These are phyloP conservation scores for Ploettnerulaceae sp. DNA, from an alignment of 2,329 filamentous ascomycete genomes.

Conservation along the genomic window DNA sequence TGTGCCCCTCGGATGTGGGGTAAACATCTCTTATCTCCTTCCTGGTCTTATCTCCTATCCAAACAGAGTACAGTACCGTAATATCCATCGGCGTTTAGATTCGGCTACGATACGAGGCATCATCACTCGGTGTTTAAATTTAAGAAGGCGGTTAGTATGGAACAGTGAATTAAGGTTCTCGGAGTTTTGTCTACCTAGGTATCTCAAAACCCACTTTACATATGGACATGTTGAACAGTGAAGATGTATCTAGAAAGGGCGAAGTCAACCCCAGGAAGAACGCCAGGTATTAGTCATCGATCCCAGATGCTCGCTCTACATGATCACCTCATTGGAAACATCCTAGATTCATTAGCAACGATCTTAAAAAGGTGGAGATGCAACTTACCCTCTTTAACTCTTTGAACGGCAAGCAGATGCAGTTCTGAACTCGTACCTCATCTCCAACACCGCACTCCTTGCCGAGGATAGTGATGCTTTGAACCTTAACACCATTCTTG, in stretches of 20 bases:
- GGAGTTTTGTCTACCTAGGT: conserved; percentile 2
- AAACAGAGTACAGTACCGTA: too few relatives aligned
- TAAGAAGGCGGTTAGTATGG: too few relatives aligned
- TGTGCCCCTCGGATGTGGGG: too few relatives aligned
- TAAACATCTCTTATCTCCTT: too few relatives aligned
- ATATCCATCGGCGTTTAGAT: too few relatives aligned
- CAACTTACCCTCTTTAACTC: conserved; percentile 85
- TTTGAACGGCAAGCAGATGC: conserved; percentile 95
- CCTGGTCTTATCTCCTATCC: too few relatives aligned
- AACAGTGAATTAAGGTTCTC: neutral
- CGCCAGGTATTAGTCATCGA: conserved; percentile 3
- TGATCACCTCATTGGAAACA: conserved; percentile 83
- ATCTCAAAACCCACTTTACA: conserved; percentile 3
- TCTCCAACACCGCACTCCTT: conserved; percentile 94
- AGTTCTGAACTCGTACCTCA: conserved; percentile 95
- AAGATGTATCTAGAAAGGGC: conserved; percentile 3
- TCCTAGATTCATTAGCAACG: conserved; percentile 52
- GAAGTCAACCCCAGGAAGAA: conserved; percentile 9
- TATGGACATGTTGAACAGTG: neutral
- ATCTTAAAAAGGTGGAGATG: neutral
- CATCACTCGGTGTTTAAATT: too few relatives aligned
- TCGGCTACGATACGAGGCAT: too few relatives aligned
- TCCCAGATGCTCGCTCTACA: conserved; percentile 50
- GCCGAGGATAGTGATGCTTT: conserved; percentile 94
- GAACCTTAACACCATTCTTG: conserved; percentile 97